A percentile compares a stretch with the other conserved stretches of the same genome.
These are phyloP conservation scores for Neonothopanus nambi DNA, from an alignment of 1,284 basidiomycete genomes.

Conservation along the genomic window DNA sequence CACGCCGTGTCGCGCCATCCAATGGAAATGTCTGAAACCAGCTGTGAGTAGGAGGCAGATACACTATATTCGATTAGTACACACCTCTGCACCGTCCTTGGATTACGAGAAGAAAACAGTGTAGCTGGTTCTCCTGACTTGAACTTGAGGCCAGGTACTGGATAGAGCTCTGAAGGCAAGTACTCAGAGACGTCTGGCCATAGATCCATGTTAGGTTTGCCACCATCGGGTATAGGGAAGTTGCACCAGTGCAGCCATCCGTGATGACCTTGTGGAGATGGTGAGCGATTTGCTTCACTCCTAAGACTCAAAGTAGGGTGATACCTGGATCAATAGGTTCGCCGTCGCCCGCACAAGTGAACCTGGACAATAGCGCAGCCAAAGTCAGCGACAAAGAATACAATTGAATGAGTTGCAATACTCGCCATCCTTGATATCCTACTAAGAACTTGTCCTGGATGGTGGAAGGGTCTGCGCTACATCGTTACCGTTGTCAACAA, in stretches of 20 bases:
- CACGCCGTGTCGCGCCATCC: constrained; percentile 78
- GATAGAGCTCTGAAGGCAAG: constrained; percentile 65
- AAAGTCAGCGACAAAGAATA: background rate
- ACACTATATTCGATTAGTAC: background rate
- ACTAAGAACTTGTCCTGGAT: constrained; percentile 78
- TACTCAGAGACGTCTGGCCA: constrained; percentile 77
- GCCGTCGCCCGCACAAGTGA: constrained; percentile 70
- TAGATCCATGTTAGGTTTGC: constrained; percentile 66
- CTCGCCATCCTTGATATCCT: constrained; percentile 83
- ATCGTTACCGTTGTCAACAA: constrained; percentile 1
- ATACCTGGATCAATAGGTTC: constrained; percentile 59
- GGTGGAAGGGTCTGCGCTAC: constrained; percentile 48
- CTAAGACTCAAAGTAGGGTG: background rate
- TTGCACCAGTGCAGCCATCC: constrained; percentile 85
- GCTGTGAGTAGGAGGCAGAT: background rate
- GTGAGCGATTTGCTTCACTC: background rate
- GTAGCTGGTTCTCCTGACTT: constrained; percentile 56
- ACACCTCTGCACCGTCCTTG: constrained; percentile 64
- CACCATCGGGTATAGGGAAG: constrained; percentile 61
- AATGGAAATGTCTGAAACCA: constrained; percentile 63
- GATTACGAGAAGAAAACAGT: constrained; percentile 74
- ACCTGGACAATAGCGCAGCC: constrained; percentile 42
- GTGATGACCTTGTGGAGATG: constrained; percentile 51
- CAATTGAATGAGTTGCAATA: background rate
- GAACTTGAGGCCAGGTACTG: constrained; percentile 62